Conservation (phyloP, 345 rosid genomes). For the Anacardium occidentale region DNA sequence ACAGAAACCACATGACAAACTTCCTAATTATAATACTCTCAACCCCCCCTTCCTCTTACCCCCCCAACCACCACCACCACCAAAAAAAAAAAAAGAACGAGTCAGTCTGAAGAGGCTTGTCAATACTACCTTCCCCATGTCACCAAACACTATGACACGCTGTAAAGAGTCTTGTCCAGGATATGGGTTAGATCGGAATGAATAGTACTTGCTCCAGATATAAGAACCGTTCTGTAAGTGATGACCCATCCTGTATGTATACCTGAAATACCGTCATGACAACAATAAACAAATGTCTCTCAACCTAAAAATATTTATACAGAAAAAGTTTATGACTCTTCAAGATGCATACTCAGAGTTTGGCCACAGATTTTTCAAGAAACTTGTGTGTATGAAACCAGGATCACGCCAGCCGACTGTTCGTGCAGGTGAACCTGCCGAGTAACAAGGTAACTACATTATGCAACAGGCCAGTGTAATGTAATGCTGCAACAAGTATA, state of each 20-base stretch:
- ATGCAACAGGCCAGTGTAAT: neutral
- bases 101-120: constrained; percentile 2
- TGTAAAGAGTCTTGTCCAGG: constrained; percentile 93
- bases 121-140: constrained; percentile 75
- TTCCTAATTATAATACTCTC: neutral
- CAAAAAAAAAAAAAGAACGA: too few relatives aligned
- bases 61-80: too few relatives aligned
- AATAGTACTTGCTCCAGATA: constrained; percentile 63
- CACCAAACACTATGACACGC: constrained; percentile 77
- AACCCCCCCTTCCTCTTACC: too few relatives aligned
- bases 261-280: constrained; percentile 39
- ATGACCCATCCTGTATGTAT: constrained; percentile 67
- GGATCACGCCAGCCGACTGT: constrained; percentile 90
- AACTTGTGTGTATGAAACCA: constrained; percentile 75
- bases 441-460: constrained; percentile 7
- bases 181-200: constrained; percentile 72
- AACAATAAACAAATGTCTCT: neutral
- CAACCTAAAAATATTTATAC: neutral
- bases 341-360: constrained; percentile 45
- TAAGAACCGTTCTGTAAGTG: constrained; percentile 37
- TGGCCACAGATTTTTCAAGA: constrained; percentile 78
- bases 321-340: neutral
- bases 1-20: neutral
- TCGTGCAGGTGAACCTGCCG: constrained; percentile 70
- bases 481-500: neutral